A percentile compares a stretch with the other conserved stretches of the same genome.
Evolutionary conservation across 1,284 basidiomycete species (phyloP).

Genomic region (Ustilago sp.): DNA sequence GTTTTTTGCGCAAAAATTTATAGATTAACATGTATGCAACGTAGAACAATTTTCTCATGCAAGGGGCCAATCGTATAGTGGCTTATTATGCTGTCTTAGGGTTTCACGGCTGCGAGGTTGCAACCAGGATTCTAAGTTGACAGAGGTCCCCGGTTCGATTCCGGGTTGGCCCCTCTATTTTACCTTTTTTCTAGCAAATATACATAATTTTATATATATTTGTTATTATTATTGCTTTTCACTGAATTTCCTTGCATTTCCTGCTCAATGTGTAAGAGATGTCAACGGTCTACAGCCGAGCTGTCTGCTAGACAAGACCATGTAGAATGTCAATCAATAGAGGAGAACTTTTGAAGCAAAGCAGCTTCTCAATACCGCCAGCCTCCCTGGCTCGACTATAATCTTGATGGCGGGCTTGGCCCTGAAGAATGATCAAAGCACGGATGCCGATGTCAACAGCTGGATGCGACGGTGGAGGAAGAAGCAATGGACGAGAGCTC

Average conservation of each 20-base stretch:
- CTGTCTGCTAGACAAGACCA: not conserved
- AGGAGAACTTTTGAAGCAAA: not conserved
- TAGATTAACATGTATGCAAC: slow-evolving; percentile 4
- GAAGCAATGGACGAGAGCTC: slow-evolving; percentile 14
- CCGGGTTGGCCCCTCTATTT: slow-evolving; percentile 51
- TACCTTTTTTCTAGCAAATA: not conserved
- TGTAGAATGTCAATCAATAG: slow-evolving; percentile 13
- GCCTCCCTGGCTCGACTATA: not conserved
- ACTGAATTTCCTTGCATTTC: not conserved
- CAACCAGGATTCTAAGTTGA: slow-evolving; percentile 35
- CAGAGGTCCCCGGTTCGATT: slow-evolving; percentile 60
- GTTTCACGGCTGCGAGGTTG: not conserved
- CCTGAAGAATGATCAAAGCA: not conserved
- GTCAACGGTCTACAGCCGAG: not conserved
- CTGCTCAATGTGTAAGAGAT: slow-evolving; percentile 2
- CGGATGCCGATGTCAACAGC: slow-evolving; percentile 17
- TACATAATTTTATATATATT: not conserved
- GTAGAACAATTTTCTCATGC: too few species aligned
- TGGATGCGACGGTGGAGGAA: slow-evolving; percentile 26
- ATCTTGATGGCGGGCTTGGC: not conserved
- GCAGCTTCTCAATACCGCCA: not conserved
- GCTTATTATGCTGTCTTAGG: slow-evolving; percentile 62
- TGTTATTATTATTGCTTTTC: not conserved
- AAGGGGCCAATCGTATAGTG: slow-evolving; percentile 54
- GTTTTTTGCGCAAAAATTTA: not conserved